Evolutionary conservation across 176 grass and related monocot genomes (phyloP).

Genomic region (Saccharum officinarum): DNA sequence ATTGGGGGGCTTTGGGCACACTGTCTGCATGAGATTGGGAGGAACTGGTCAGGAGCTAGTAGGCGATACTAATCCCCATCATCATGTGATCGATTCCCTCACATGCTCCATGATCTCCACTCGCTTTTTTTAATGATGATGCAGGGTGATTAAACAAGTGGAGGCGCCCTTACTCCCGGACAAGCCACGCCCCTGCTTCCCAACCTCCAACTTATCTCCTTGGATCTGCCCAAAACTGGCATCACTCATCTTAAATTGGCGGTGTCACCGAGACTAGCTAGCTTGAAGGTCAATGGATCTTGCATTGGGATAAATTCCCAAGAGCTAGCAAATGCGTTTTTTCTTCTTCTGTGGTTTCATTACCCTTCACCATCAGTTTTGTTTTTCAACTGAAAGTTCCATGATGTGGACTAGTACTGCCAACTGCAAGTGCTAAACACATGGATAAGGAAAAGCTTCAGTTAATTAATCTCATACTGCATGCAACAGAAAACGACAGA

Average conservation of each 20-base stretch:
- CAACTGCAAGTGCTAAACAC: conserved; percentile 5
- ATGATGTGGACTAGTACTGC: background rate
- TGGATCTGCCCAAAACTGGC: conserved; percentile 43
- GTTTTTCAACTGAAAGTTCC: background rate
- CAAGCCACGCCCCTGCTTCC: conserved; percentile 59
- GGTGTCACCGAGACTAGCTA: conserved; percentile 9
- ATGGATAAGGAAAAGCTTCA: background rate
- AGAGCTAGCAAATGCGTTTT: no score
- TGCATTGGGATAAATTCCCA: background rate
- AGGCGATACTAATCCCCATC: conserved; percentile 20
- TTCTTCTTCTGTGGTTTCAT: background rate
- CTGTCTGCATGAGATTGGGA: conserved; percentile 32
- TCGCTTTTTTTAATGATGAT: conserved; percentile 33
- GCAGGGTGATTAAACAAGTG: conserved; percentile 34
- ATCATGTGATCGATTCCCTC: conserved; percentile 51
- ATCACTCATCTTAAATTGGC: conserved; percentile 23
- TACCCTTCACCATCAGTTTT: background rate
- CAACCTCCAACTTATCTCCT: conserved; percentile 55
- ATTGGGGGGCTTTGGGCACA: background rate
- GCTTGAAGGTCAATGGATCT: conserved; percentile 20
- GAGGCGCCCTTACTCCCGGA: conserved; percentile 56
- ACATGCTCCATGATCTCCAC: conserved; percentile 43
- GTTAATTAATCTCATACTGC: background rate
- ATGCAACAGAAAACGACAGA: background rate
- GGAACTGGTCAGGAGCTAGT: background rate